phyloP scores from a whole-genome alignment of 2,329 filamentous ascomycete species.

The Aulographum hederae region DNA sequence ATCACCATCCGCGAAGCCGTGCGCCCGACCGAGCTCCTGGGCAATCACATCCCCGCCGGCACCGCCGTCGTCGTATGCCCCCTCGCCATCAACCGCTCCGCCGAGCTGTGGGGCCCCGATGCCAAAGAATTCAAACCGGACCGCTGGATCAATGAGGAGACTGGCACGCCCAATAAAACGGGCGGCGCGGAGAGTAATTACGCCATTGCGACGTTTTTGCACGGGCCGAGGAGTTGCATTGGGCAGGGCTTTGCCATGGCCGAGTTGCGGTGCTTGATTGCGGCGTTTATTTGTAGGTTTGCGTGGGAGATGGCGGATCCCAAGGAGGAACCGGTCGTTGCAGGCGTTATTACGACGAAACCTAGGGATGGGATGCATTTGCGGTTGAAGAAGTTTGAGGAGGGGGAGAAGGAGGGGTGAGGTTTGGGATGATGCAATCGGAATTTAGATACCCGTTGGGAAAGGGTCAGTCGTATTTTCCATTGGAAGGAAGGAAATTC shows the following conservation, averaged over 20 bases:
- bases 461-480: too few species aligned
- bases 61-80: conserved; percentile 20
- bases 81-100: conserved; percentile 24
- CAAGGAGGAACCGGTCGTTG: conserved; percentile 12
- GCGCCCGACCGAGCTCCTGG: conserved; percentile 14
- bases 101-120: conserved; percentile 22
- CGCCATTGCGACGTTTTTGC: conserved; percentile 23
- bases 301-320: conserved; percentile 16
- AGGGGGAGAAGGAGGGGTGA: too few species aligned
- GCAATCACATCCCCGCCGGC: conserved; percentile 18
- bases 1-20: conserved; percentile 13
- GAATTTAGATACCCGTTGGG: too few species aligned
- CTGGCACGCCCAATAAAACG: conserved; percentile 19
- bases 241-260: conserved; percentile 19
- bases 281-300: conserved; percentile 16
- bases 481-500: too few species aligned
- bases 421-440: too few species aligned
- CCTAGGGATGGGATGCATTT: conserved; percentile 19
- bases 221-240: conserved; percentile 21
- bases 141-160: conserved; percentile 22
- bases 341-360: conserved; percentile 19
- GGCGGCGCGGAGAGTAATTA: conserved; percentile 20
- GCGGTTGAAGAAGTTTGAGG: conserved; percentile 10
- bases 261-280: conserved; percentile 17
- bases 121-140: conserved; percentile 24